Base-by-base conservation (phyloP, 2,329 filamentous ascomycete species). In the Uncinocarpus reesii region DNA sequence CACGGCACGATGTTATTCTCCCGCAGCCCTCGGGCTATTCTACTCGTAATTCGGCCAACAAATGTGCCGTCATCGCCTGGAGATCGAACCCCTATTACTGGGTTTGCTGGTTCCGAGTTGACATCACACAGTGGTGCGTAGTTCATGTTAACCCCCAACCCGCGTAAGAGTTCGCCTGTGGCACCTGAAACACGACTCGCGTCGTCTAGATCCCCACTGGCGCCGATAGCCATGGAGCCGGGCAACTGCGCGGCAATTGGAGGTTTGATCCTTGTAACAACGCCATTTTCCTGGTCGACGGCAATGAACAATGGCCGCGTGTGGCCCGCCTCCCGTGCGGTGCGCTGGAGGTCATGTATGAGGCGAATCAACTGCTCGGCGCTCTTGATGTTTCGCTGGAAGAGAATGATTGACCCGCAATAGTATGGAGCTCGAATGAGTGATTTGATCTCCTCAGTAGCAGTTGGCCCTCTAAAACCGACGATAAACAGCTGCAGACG, bases 201-300 rank as follows among this genome's bases (percentile, higher is more conserved):
- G 51, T 64, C 57, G 38, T 65, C 56, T 21, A 57, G 50, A 37
- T 60, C 62, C 18, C 35, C 34, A 13, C 68, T 69, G 7, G 69
- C 69, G 3, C 66, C 68, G 4, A 71, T 55, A n/a, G 69, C 61
- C 69, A 71, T 71, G 4, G 66, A 57, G 2, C 68, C 69, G 2
- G 69, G 68, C 7, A 71, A 54, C 42, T 69, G 68, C 8, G 64
- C 52, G 28, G 65, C 66, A 20, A 67, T 58, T 3, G 67, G 65
- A 4, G 65, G 61, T 24, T 62, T 64, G 28, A 71, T 65, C 2
- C 68, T 59, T 20, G 69, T 69, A 23, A 71, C 65, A 6, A 70
- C 54, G 3, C 68, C 68, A 62, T 71, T 71, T 52, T 72, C 69
- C 52, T 71, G 68, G 42, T 71, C 69, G 29, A 69, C 67, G 3